phyloP scores from a whole-genome alignment of 257 asterid species.

The Jacaranda copaia region DNA sequence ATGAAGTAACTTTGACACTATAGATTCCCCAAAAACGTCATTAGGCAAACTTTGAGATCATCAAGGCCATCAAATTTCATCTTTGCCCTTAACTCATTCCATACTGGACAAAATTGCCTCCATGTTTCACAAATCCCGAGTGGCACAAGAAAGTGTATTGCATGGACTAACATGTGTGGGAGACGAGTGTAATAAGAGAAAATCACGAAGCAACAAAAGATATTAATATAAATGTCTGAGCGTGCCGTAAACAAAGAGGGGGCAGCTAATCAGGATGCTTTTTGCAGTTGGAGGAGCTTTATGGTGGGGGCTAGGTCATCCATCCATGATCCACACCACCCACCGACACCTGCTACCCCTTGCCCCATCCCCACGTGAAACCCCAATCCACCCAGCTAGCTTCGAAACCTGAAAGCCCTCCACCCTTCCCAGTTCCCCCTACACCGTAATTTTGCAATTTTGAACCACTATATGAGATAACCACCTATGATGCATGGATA shows the following conservation, averaged over 20 bases:
- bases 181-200: neutral
- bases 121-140: neutral
- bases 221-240: neutral
- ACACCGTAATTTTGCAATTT: too few relatives aligned
- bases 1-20: neutral
- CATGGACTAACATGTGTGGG: neutral
- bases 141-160: neutral
- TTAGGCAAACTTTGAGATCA: neutral
- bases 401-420: too few relatives aligned
- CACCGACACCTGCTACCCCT: too few relatives aligned
- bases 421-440: too few relatives aligned
- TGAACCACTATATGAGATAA: too few relatives aligned
- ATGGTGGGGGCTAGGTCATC: neutral
- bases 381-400: too few relatives aligned
- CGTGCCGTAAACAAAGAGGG: too few relatives aligned
- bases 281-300: too few relatives aligned
- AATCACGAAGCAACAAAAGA: neutral
- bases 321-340: neutral
- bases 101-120: neutral
- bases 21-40: neutral
- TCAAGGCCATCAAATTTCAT: conserved; percentile 3
- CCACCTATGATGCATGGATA: too few relatives aligned
- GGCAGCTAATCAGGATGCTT: too few relatives aligned
- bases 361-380: too few relatives aligned
- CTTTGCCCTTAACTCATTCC: neutral